Evolutionary conservation across 176 grass and related monocot species (phyloP), one percentile per base, ranked within the genome.

Genomic region (Juncus inflexus): DNA sequence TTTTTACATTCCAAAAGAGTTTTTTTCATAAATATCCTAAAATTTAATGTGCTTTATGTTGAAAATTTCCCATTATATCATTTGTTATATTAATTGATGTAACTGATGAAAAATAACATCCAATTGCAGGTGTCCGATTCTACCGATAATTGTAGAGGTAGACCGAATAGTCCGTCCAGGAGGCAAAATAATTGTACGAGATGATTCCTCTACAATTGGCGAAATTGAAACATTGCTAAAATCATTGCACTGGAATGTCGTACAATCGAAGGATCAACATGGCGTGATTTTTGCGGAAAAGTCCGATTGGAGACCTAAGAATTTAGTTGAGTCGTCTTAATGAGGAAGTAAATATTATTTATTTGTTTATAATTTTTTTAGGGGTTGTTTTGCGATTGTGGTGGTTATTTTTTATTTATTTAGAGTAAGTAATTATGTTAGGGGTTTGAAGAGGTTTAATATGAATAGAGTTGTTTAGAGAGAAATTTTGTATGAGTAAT

Each of bases 111-210:
- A 28, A 3, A n/a, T n/a, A n/a, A 14, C 47, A 1, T 28, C 1
- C 19, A 28, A 67, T 35, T 69, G 57, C 76, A 95, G 92, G 50
- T 99, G 94, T 67, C 54, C 83, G 9, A 66, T 92, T 60, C 9
- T 90, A 74, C 66, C 94, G 3, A 67, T 92, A 13, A 50, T 99
- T 5, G 88, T 83, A 6, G 94, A 99, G 80, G 80, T 92, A 35
- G 88, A 99, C 74, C 80, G 94, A 70, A 80, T 99, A 53, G 77
- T 84, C 37, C 89, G 94, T 67, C 94, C 94, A 9, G 94, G 88
- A 0, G 94, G 88, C 3, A 78, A 87, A 78, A 51, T 99, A 69
- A 82, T 99, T 49, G 58, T 91, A 38, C 82, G 92, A 1, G 92
- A 96, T 35, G 77, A 91, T 49, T 64, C 92, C 50, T 58, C 15